Base-by-base conservation (phyloP, 1,284 basidiomycete genomes). In the Chondrostereum purpureum region DNA sequence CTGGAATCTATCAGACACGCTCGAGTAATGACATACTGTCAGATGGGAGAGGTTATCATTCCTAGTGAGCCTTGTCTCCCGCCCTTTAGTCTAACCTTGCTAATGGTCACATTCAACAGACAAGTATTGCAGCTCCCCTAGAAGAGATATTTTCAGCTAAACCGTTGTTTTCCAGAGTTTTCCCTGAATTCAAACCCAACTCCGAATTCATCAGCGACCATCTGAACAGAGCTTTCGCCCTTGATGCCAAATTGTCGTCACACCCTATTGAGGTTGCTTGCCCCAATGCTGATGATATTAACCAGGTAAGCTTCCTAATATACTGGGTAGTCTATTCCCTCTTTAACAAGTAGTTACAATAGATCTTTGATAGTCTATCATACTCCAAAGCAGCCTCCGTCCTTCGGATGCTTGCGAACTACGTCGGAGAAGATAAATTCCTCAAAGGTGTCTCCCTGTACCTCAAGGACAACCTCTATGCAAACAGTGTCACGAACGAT, bases 221-320 rank as follows among this genome's bases (percentile, higher is more conserved):
- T 56, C 65, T 85, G 27, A 72, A 73, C 49, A 62, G 67, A 21
- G 92, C 94, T 11, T 75, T 96, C 23, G 69, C 72, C 27, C 77
- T 97, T 45, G 95, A 99, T 59, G 80, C 89, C 8, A 92, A 94
- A 63, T 71, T 88, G 12, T 95, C 92, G 12, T 94, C 91, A 22
- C 95, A 99, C 64, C 89, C 94, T 1, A 92, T 99, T 58, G 92
- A 99, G 65, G 91, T 97, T 16, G 85, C 87, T 6, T 92, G 88
- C 58, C 88, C 89, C 0, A 88, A 94, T 60, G 86, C 89, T 11
- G 85, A 88, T 58, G 79, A 88, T 60, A 88, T 93, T 56, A 87
- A 87, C 60, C 87, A 92, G 70, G 80, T 78, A n/a, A 31, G 8
- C n/a, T 43, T 44, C 52, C 27, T 22, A 21, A 12, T 14, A 14